Evolutionary conservation across 2,329 filamentous ascomycete species (phyloP).

Genomic region (Myriangium duriaei): DNA sequence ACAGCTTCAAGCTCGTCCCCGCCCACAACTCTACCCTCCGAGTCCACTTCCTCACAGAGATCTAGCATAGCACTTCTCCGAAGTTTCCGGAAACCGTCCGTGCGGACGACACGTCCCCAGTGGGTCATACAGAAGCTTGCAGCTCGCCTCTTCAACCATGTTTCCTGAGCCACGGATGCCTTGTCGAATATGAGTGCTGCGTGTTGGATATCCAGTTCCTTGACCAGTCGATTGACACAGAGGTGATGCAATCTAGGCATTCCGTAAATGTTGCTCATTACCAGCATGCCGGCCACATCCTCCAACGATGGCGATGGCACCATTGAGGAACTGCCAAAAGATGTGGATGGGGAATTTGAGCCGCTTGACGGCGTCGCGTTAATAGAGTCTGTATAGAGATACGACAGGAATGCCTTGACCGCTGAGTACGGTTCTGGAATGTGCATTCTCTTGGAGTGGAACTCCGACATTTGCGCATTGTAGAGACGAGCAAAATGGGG

Average conservation of each 20-base stretch:
- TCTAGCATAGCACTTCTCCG: slow-evolving; percentile 73
- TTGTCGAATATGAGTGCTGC: slow-evolving; percentile 95
- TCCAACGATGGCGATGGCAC: slow-evolving; percentile 46
- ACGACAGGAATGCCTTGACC: slow-evolving; percentile 88
- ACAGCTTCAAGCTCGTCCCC: slow-evolving; percentile 67
- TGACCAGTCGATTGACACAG: slow-evolving; percentile 78
- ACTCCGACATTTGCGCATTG: slow-evolving; percentile 90
- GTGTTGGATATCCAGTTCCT: slow-evolving; percentile 87
- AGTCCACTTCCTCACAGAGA: slow-evolving; percentile 84
- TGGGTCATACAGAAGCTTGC: slow-evolving; percentile 82
- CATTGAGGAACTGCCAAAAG: neutral
- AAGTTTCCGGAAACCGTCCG: slow-evolving; percentile 70
- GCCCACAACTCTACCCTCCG: slow-evolving; percentile 78
- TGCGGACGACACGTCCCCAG: slow-evolving; percentile 89
- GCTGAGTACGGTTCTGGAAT: slow-evolving; percentile 93
- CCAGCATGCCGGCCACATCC: slow-evolving; percentile 84
- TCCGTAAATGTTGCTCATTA: slow-evolving; percentile 97
- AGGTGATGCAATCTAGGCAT: slow-evolving; percentile 85
- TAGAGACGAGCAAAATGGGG: slow-evolving; percentile 91
- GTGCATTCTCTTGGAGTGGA: slow-evolving; percentile 93
- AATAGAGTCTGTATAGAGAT: slow-evolving; percentile 93
- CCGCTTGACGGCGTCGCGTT: slow-evolving; percentile 21
- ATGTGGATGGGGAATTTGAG: slow-evolving; percentile 9
- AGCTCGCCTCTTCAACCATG: slow-evolving; percentile 83
- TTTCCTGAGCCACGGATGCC: slow-evolving; percentile 76